Conservation (phyloP, 2,329 filamentous ascomycete genomes). For the Colletotrichum higginsianum region DNA sequence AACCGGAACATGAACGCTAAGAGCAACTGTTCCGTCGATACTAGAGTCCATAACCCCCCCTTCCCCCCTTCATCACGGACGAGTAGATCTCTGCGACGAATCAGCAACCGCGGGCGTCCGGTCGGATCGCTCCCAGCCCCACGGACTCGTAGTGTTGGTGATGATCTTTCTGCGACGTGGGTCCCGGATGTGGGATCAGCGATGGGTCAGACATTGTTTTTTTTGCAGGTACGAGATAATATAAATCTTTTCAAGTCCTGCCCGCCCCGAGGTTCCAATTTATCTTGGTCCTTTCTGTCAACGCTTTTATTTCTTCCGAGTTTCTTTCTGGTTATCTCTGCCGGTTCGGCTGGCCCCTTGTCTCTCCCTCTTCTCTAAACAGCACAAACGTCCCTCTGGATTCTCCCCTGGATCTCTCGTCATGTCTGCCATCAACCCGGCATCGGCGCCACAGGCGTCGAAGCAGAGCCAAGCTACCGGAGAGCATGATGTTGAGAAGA, state of each 20-base stretch:
- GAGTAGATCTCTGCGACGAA: constrained; percentile 31
- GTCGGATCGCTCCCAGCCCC: constrained; percentile 57
- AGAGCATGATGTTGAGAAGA: constrained; percentile 44
- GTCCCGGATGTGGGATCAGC: constrained; percentile 19
- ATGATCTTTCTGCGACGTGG: constrained; percentile 29
- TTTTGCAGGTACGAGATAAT: constrained; percentile 20
- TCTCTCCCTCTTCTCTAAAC: background rate
- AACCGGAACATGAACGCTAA: constrained; percentile 5
- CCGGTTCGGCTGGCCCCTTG: background rate
- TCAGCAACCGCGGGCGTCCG: constrained; percentile 49
- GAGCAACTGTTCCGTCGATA: constrained; percentile 10
- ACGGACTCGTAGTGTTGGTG: constrained; percentile 49
- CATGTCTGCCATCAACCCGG: constrained; percentile 24
- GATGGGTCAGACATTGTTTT: constrained; percentile 6
- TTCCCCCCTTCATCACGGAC: constrained; percentile 5
- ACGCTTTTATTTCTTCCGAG: background rate
- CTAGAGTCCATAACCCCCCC: background rate
- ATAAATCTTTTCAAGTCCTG: constrained; percentile 27
- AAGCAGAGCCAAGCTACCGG: background rate
- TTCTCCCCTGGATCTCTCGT: background rate
- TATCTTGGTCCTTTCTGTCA: background rate
- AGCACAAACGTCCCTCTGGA: background rate
- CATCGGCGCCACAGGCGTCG: constrained; percentile 14
- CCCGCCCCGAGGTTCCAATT: background rate
- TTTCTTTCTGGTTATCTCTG: background rate